Evolutionary conservation across 768 basidiomycete genomes (phyloP), one percentile per base, ranked within the genome.

Genomic region (Psilocybe azurescens): DNA sequence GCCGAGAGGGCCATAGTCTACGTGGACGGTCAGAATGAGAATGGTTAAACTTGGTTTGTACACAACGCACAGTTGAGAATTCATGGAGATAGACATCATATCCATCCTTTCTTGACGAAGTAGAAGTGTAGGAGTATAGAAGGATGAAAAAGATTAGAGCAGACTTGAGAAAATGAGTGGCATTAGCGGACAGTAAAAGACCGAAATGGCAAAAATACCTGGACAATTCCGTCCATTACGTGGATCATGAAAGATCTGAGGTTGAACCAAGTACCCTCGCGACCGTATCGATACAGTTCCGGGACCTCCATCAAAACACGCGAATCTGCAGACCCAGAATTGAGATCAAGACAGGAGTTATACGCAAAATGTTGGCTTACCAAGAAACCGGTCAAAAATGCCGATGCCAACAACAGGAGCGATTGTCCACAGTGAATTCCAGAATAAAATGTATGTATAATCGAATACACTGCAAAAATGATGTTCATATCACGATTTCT

Each of bases 361-460:
- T 54, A 2, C 11, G 13, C 8, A 48, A 6, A n/a, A 24, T 20
- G 20, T 33, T 46, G 20, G 75, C 85, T 28, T 64, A 92, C 91
- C 91, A 65, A 94, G 83, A 69, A 95, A 84, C 28, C 95, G 91
- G 74, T 99, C 97, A 73, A 99, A 98, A 53, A 98, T 75, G 53
- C 97, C 97, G 61, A 99, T 93, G 10, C 90, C 97, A 68, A 98
- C 89, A 56, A 97, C 96, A 41, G 97, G 95, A 7, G 88, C 85
- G 53, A 97, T 78, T 0, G 93, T 92, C 93, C 93, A 99, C 76
- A 99, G 88, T 9, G 97, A 91, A 78, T 99, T 99, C 97, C 97
- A 99, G 78, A 95, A 96, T 36, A 99, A 81, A 48, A 99, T 78
- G 70, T 95, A 97, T 28, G 88, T 91, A 74, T 97, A 97, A 64